Evolutionary conservation across 805 yeast genomes (phyloP).

Genomic region (Lipomyces sp.): DNA sequence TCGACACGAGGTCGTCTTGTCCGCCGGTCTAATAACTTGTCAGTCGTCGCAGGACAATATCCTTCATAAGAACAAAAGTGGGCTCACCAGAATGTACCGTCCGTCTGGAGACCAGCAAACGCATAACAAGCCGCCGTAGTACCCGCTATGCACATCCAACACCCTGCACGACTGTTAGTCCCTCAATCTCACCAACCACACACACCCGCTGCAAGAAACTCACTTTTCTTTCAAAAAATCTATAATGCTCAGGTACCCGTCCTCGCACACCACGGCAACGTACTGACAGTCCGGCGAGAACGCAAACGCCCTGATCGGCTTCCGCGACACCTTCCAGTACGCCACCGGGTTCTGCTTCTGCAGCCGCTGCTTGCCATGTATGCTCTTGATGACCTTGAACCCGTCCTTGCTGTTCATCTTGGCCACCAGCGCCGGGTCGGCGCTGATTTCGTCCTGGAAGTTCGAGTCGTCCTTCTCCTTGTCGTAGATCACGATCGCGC

Average conservation of each 20-base stretch:
- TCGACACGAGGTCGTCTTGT: conserved; percentile 50
- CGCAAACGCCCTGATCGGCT: conserved; percentile 52
- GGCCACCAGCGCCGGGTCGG: conserved; percentile 9
- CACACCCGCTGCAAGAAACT: neutral
- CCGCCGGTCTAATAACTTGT: conserved; percentile 45
- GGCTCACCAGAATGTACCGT: conserved; percentile 32
- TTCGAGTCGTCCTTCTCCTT: conserved; percentile 48
- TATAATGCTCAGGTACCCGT: conserved; percentile 59
- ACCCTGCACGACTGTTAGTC: conserved; percentile 24
- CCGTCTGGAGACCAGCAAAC: conserved; percentile 57
- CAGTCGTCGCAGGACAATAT: neutral
- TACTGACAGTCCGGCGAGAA: conserved; percentile 45
- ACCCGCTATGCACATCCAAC: conserved; percentile 58
- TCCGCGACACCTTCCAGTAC: conserved; percentile 59
- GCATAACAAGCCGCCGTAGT: conserved; percentile 61
- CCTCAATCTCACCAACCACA: neutral
- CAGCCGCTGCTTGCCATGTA: conserved; percentile 16
- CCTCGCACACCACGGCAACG: conserved; percentile 57
- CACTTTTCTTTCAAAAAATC: conserved; percentile 46
- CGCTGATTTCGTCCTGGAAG: conserved; percentile 12
- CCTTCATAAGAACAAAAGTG: neutral
- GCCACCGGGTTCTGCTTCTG: conserved; percentile 48
- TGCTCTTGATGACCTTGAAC: conserved; percentile 23
- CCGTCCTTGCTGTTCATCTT: conserved; percentile 17
- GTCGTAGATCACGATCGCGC: conserved; percentile 53